These are phyloP conservation scores for Clarkia xantiana DNA, from an alignment of 345 rosid species.

Conservation along the genomic window DNA sequence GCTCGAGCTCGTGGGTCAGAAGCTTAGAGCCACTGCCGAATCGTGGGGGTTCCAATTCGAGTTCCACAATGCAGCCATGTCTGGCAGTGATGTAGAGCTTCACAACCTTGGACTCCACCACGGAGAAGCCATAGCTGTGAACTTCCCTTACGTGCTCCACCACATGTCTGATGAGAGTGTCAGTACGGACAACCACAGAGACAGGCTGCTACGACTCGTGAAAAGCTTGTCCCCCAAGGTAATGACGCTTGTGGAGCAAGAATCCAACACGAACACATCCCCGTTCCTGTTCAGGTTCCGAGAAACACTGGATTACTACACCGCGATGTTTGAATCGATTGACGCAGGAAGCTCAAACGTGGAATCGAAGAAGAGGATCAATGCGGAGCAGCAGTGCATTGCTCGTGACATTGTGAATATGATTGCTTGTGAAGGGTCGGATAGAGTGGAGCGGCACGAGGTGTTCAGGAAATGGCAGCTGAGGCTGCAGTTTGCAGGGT, in stretches of 20 bases:
- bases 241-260: slow-evolving; percentile 15
- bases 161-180: slow-evolving; percentile 99
- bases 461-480: slow-evolving; percentile 29
- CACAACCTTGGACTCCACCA: slow-evolving; percentile 46
- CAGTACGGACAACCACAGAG: slow-evolving; percentile 61
- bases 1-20: slow-evolving; percentile 54
- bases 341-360: slow-evolving; percentile 3
- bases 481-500: slow-evolving; percentile 14
- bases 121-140: slow-evolving; percentile 80
- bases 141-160: slow-evolving; percentile 73
- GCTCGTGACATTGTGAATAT: slow-evolving; percentile 42
- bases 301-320: slow-evolving; percentile 12
- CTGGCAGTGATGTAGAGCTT: slow-evolving; percentile 44
- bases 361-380: slow-evolving; percentile 19
- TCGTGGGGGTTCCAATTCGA: slow-evolving; percentile 50
- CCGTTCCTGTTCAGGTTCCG: slow-evolving; percentile 8
- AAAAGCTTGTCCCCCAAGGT: slow-evolving; percentile 52
- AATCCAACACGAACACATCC: slow-evolving; percentile 12
- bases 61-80: slow-evolving; percentile 68
- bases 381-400: slow-evolving; percentile 39
- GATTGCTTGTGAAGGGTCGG: slow-evolving; percentile 31
- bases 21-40: slow-evolving; percentile 34
- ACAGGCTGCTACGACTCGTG: slow-evolving; percentile 56
- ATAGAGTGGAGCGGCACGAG: slow-evolving; percentile 39
- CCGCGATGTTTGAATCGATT: slow-evolving; percentile 14